phyloP scores from a whole-genome alignment of 768 basidiomycete species.

The Psilocybe tampanensis region DNA sequence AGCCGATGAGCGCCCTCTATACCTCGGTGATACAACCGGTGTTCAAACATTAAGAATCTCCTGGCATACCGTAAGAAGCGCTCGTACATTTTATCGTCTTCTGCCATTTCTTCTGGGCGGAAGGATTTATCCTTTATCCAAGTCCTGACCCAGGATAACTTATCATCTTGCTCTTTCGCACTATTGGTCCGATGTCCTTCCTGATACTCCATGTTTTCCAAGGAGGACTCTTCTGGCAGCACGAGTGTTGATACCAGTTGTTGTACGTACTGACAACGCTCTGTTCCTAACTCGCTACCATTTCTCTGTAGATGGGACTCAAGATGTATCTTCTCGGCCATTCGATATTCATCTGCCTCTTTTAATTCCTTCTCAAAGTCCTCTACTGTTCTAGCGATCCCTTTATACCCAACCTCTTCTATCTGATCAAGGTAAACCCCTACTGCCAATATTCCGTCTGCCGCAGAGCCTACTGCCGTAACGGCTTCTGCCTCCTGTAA shows the following conservation, averaged over 20 bases:
- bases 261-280: constrained; percentile 25
- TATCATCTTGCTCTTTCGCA: neutral
- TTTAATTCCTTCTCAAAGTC: neutral
- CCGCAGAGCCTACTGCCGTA: constrained; percentile 12
- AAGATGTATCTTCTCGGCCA: constrained; percentile 15
- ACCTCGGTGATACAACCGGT: neutral
- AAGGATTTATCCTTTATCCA: neutral
- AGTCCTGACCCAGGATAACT: neutral
- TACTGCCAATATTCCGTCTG: too few species aligned
- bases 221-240: neutral
- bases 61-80: neutral
- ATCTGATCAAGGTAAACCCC: constrained; percentile 6
- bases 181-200: neutral
- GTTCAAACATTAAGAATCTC: neutral
- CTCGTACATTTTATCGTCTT: too few species aligned
- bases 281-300: neutral
- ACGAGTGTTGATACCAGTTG: neutral
- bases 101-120: neutral
- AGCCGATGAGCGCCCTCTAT: neutral
- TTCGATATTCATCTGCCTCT: constrained; percentile 12
- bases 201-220: neutral
- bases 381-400: neutral
- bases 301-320: neutral
- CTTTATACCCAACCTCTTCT: neutral
- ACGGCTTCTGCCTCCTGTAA: too few species aligned